A percentile compares a stretch with the other conserved stretches of the same genome.
These are phyloP conservation scores for Flaveria trinervia DNA, from an alignment of 129 eudicot genomes.

Conservation along the genomic window DNA sequence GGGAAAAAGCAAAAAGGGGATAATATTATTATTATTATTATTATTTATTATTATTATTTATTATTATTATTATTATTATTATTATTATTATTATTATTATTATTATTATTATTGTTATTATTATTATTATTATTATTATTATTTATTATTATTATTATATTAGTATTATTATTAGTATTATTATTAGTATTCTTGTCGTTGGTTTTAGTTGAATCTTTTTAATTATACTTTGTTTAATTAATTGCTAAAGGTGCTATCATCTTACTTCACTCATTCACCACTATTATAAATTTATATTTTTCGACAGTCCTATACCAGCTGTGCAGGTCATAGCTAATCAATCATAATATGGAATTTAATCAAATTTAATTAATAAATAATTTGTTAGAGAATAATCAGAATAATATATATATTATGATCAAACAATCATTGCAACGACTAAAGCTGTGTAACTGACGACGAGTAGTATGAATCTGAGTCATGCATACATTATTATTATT, in stretches of 20 bases:
- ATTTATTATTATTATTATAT: neutral
- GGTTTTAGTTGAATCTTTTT: conserved; percentile 10
- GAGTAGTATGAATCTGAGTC: neutral
- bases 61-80: neutral
- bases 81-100: neutral
- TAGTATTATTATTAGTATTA: neutral
- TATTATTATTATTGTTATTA: neutral
- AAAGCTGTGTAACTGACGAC: neutral
- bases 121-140: neutral
- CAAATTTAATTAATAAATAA: neutral
- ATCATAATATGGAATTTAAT: neutral
- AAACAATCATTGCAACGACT: conserved; percentile 7
- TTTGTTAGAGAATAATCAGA: neutral
- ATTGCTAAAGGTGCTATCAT: neutral
- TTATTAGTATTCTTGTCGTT: neutral
- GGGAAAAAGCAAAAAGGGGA: neutral
- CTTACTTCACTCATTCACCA: neutral
- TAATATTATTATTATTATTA: neutral
- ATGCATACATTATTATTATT: neutral
- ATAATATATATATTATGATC: neutral
- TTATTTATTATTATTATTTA: neutral
- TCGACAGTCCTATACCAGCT: conserved; percentile 5
- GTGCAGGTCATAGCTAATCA: neutral
- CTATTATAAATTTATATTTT: neutral
- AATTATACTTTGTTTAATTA: neutral